These are phyloP conservation scores for Yarrowia divulgata DNA, from an alignment of 805 yeast genomes.

Conservation along the genomic window DNA sequence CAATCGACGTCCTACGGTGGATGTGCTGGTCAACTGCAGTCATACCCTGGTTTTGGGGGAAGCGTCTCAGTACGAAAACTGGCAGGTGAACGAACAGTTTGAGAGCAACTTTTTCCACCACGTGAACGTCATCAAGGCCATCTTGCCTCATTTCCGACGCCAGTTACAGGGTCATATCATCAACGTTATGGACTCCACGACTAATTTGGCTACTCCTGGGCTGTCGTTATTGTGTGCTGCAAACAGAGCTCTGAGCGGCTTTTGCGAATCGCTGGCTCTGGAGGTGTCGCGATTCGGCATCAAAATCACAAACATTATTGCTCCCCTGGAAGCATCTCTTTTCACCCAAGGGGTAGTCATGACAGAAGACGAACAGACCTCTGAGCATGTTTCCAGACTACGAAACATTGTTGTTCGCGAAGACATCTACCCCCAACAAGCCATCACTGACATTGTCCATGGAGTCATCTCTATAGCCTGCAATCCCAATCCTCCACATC, in stretches of 20 bases:
- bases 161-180: conserved; percentile 32
- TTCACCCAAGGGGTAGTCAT: conserved; percentile 24
- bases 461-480: conserved; percentile 22
- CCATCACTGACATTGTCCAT: conserved; percentile 33
- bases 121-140: conserved; percentile 31
- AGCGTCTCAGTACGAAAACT: conserved; percentile 6
- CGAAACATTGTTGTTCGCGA: conserved; percentile 11
- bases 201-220: conserved; percentile 10
- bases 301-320: conserved; percentile 22
- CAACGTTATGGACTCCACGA: conserved; percentile 25
- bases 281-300: conserved; percentile 32
- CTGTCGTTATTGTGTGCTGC: conserved; percentile 18
- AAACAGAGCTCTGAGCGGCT: conserved; percentile 25
- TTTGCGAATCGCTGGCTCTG: conserved; percentile 16
- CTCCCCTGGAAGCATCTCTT: conserved; percentile 34
- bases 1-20: conserved; percentile 12
- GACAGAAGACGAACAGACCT: conserved; percentile 4
- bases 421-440: conserved; percentile 20
- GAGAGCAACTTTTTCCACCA: conserved; percentile 31
- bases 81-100: conserved; percentile 38
- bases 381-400: neutral
- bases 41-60: conserved; percentile 18
- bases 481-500: conserved; percentile 31
- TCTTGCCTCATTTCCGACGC: conserved; percentile 29
- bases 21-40: conserved; percentile 22